Conservation (phyloP, 2,329 filamentous ascomycete species). For the Cercospora sp. region DNA sequence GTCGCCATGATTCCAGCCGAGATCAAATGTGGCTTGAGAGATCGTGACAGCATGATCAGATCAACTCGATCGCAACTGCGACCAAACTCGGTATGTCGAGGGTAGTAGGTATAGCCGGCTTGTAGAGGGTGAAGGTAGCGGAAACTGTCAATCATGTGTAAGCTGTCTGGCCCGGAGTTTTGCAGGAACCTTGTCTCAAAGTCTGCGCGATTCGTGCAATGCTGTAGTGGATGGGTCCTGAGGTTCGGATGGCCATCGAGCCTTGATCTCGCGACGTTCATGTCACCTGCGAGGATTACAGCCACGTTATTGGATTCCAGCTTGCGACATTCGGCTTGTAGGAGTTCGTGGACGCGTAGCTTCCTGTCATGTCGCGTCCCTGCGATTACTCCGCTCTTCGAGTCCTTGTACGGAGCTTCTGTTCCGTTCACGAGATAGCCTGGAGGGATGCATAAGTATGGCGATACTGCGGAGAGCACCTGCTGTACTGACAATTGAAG, state of each 20-base stretch:
- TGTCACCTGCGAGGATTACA: slow-evolving; percentile 54
- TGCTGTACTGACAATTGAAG: slow-evolving; percentile 43
- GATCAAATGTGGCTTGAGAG: slow-evolving; percentile 42
- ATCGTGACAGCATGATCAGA: slow-evolving; percentile 50
- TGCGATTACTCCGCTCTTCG: slow-evolving; percentile 44
- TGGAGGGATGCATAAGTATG: neutral
- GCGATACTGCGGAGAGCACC: slow-evolving; percentile 42
- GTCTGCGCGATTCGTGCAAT: slow-evolving; percentile 54
- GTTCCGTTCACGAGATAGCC: slow-evolving; percentile 54
- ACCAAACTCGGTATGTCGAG: slow-evolving; percentile 48
- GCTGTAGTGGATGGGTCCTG: slow-evolving; percentile 48
- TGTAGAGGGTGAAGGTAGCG: slow-evolving; percentile 47
- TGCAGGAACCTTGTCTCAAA: slow-evolving; percentile 54
- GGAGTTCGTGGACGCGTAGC: slow-evolving; percentile 48
- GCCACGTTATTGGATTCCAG: slow-evolving; percentile 47
- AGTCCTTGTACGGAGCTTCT: slow-evolving; percentile 47
- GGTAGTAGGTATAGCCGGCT: slow-evolving; percentile 54
- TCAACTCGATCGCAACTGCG: slow-evolving; percentile 57
- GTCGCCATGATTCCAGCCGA: slow-evolving; percentile 47
- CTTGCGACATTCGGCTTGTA: slow-evolving; percentile 48
- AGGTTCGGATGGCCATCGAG: slow-evolving; percentile 53
- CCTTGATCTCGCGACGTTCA: slow-evolving; percentile 52
- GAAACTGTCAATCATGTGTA: slow-evolving; percentile 51
- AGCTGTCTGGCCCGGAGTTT: slow-evolving; percentile 22
- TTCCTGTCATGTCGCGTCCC: slow-evolving; percentile 57